Evolutionary conservation across 306 rosid species (phyloP), one percentile per base, ranked within the genome.

Genomic region (Clitoria ternatea): DNA sequence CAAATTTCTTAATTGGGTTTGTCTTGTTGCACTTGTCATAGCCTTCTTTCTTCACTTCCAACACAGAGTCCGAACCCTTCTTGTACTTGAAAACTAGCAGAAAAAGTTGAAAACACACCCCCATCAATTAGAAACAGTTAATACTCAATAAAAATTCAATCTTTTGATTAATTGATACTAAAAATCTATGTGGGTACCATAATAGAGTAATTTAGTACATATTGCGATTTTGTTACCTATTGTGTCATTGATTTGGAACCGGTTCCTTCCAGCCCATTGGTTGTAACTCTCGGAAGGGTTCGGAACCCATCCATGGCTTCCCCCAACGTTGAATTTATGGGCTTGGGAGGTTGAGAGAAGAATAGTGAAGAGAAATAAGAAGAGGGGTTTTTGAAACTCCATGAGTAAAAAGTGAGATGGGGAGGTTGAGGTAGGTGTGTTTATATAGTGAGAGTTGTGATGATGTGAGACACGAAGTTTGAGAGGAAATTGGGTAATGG

Each of bases 51-150:
- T 61, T 84, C 85, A 94, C 98, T 48, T 78, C 79, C 80, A 89
- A 64, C 69, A 94, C 96, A 0, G 97, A 94, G 4, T 94, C 89
- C 23, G 84, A 68, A 1, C 94, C 98, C 72, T 81, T 87, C 47
- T 75, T 69, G 79, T 90, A 90, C 77, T 87, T 90, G 33, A 94
- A 94, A 65, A 87, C 98, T 92, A 14, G 3, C 23, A 56, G 1
- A 53, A 48, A 24, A 40, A 2, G 5, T 1, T 7, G 10, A 52
- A 7, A 22, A 8, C 1, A 65, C 3, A 40, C 3, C 72, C 73
- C 70, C 49, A 42, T 37, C 8, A 36, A 24, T 39, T 4, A 37
- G 2, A 42, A 68, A 29, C 0, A 3, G 2, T 4, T 5, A 14
- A 4, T 0, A n/a, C 4, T 1, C 0, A 18, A 6, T 2, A 65